A percentile compares a stretch with the other conserved stretches of the same genome.
Evolutionary conservation across 352 stramenopile genomes (phyloP).

Genomic region (Phytophthora cryptogea): DNA sequence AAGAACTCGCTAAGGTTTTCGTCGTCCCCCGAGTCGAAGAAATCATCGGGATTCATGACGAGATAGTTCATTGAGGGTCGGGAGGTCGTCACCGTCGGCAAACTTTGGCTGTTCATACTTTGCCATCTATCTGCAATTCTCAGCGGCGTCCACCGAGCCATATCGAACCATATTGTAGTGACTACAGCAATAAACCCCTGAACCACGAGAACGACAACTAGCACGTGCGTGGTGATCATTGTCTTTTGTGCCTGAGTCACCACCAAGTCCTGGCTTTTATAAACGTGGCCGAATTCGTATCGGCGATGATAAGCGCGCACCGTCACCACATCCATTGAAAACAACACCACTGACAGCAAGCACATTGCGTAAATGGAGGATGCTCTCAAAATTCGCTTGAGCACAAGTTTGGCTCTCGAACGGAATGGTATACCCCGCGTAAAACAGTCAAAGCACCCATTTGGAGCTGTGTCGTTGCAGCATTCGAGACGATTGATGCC

Average conservation of each 20-base stretch:
- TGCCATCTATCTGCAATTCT: slow-evolving; percentile 8
- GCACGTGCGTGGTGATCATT: slow-evolving; percentile 1
- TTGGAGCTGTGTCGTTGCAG: slow-evolving; percentile 39
- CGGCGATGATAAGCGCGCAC: slow-evolving; percentile 20
- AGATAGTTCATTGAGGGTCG: slow-evolving; percentile 29
- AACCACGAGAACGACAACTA: slow-evolving; percentile 6
- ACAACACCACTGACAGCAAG: slow-evolving; percentile 20
- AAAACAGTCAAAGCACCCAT: slow-evolving; percentile 38
- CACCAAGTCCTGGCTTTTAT: slow-evolving; percentile 1
- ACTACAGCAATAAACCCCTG: slow-evolving; percentile 21
- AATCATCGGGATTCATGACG: slow-evolving; percentile 24
- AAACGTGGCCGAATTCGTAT: slow-evolving; percentile 18
- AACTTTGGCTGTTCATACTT: not conserved
- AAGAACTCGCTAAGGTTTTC: slow-evolving; percentile 28
- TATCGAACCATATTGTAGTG: slow-evolving; percentile 29
- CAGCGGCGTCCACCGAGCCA: slow-evolving; percentile 32
- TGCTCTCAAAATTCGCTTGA: slow-evolving; percentile 25
- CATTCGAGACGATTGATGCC: slow-evolving; percentile 22
- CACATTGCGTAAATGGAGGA: slow-evolving; percentile 16
- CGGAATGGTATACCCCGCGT: slow-evolving; percentile 26
- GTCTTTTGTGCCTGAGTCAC: slow-evolving; percentile 3
- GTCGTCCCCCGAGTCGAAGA: slow-evolving; percentile 16
- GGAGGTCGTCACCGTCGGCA: slow-evolving; percentile 2
- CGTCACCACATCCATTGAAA: slow-evolving; percentile 30
- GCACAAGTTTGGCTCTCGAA: slow-evolving; percentile 25